phyloP scores from a whole-genome alignment of 768 basidiomycete species.

The Collybiopsis luxurians region DNA sequence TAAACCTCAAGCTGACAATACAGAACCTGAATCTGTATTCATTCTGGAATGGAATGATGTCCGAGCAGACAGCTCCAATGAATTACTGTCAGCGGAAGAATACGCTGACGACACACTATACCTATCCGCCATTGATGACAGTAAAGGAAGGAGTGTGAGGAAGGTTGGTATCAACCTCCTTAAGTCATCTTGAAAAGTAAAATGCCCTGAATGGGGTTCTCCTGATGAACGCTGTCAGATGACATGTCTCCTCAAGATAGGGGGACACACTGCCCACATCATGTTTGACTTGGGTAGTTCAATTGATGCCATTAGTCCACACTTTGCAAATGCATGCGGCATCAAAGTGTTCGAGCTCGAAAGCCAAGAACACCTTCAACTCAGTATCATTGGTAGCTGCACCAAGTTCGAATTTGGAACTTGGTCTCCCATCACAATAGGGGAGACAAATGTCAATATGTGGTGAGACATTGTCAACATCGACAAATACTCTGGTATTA shows the following conservation, averaged over 20 bases:
- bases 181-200: no score
- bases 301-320: not conserved
- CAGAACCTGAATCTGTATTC: no score
- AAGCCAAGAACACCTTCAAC: not conserved
- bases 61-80: no score
- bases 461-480: not conserved
- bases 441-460: not conserved
- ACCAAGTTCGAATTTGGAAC: not conserved
- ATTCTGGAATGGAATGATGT: no score
- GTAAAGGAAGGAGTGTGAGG: no score
- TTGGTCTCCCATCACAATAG: not conserved
- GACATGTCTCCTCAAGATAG: not conserved
- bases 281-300: not conserved
- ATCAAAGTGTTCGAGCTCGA: not conserved
- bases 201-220: no score
- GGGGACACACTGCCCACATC: not conserved
- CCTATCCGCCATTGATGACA: no score
- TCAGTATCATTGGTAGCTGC: not conserved
- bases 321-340: not conserved
- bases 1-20: no score
- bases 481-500: not conserved
- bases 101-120: no score
- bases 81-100: no score
- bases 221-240: not conserved
- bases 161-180: no score